Conservation (phyloP, 1,284 basidiomycete genomes). For the Pisolithus thermaeus region DNA sequence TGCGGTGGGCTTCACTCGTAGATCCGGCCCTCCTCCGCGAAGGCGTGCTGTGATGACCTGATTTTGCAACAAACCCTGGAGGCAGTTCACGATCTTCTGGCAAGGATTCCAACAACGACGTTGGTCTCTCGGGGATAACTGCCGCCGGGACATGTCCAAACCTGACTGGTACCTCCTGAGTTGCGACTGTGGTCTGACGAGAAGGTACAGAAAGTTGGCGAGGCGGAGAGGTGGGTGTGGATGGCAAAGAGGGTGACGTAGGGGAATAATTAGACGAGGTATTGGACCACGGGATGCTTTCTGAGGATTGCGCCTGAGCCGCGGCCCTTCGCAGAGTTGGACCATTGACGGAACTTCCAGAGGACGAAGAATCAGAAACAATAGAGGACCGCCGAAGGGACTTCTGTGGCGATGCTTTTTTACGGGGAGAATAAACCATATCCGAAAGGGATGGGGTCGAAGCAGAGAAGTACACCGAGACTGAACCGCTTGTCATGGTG, state of each 20-base stretch:
- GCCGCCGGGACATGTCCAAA: slow-evolving; percentile 46
- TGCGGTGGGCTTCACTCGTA: slow-evolving; percentile 14
- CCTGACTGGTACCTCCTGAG: slow-evolving; percentile 35
- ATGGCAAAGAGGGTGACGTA: slow-evolving; percentile 18
- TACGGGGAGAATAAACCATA: slow-evolving; percentile 24
- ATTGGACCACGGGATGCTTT: slow-evolving; percentile 8
- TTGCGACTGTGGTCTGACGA: slow-evolving; percentile 25
- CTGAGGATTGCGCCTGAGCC: not conserved
- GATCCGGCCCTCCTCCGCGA: slow-evolving; percentile 12
- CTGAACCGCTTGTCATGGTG: slow-evolving; percentile 37
- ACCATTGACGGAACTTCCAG: slow-evolving; percentile 11
- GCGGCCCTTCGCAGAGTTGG: slow-evolving; percentile 5
- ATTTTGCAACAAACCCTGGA: slow-evolving; percentile 9
- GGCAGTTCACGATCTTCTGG: slow-evolving; percentile 44
- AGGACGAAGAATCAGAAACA: slow-evolving; percentile 23
- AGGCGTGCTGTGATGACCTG: not conserved
- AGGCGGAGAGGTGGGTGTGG: slow-evolving; percentile 16
- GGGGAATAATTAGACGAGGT: slow-evolving; percentile 36
- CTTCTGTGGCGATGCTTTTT: slow-evolving; percentile 21
- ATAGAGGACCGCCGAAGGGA: not conserved
- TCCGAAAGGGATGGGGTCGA: slow-evolving; percentile 32
- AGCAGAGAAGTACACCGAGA: slow-evolving; percentile 50
- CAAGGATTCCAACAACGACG: slow-evolving; percentile 38
- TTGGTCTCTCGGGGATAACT: slow-evolving; percentile 16
- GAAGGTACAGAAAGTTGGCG: slow-evolving; percentile 19